Evolutionary conservation across 2,329 filamentous ascomycete species (phyloP), one percentile per base, ranked within the genome.

Genomic region (Akanthomyces muscarius): DNA sequence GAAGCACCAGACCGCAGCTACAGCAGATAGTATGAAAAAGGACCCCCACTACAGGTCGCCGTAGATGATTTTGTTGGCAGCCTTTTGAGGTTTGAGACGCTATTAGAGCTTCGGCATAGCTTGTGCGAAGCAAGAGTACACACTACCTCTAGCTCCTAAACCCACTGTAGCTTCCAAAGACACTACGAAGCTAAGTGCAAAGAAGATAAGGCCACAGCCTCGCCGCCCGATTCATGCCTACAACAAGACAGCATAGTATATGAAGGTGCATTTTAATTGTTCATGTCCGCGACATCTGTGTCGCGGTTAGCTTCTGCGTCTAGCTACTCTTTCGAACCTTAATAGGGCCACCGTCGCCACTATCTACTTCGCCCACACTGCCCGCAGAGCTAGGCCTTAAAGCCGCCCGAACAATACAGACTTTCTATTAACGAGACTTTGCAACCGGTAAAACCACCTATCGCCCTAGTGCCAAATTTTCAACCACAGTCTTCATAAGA

Each of bases 391-490:
- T 38, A 38, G 50, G 50, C 18, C 18, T 23, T 13, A 16, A 21
- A 11, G 28, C 23, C 30, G 21, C 59, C 47, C 11, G 57, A 52
- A 28, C 48, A 33, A 10, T 38, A 25, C 36, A 60, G 23, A 21
- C 25, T n/a, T 28, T 18, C 50, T 14, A 50, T 54, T 30, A 48
- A 50, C 54, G 61, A 63, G 47, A 52, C 36, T 14, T 48, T 63
- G 48, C 53, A 52, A 57, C 47, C 54, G 61, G 61, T 63, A 63
- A 54, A 63, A 4, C 5, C 18, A 55, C 28, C 23, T 21, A 25
- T 30, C 25, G 14, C 21, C 28, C 28, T n/a, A 33, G 10, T 41
- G 51, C 38, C n/a, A 44, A 44, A 52, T 5, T 36, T 23, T 18
- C 25, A 18, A 30, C n/a, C 18, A 54, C 2, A 18, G 28, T 36